These are phyloP conservation scores for Trypanosoma boissoni DNA, from an alignment of 208 protist genomes.

Conservation along the genomic window DNA sequence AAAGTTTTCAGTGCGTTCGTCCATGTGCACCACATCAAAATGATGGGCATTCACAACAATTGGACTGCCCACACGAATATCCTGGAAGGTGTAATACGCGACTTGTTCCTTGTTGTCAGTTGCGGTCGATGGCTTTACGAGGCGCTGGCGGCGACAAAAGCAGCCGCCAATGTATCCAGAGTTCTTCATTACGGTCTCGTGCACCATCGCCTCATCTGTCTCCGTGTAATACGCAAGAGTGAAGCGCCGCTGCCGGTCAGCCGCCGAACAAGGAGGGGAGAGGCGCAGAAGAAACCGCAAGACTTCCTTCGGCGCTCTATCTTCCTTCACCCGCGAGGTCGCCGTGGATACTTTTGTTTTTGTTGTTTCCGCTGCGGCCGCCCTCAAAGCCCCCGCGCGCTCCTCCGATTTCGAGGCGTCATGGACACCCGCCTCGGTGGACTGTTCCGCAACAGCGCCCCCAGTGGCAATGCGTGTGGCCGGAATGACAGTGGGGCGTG, in stretches of 20 bases:
- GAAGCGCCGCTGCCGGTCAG: constrained; percentile 67
- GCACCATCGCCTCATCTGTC: constrained; percentile 85
- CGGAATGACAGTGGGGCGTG: constrained; percentile 18
- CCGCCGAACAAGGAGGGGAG: constrained; percentile 39
- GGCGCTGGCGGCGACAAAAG: constrained; percentile 62
- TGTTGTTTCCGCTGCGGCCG: constrained; percentile 5
- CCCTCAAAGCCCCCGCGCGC: not conserved
- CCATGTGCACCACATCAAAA: constrained; percentile 77
- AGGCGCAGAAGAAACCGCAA: constrained; percentile 76
- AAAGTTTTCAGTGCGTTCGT: constrained; percentile 75
- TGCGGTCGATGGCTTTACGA: constrained; percentile 53
- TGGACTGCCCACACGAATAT: constrained; percentile 68
- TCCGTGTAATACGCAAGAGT: constrained; percentile 83
- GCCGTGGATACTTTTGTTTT: constrained; percentile 27
- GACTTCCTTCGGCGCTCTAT: constrained; percentile 36
- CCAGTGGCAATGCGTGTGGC: constrained; percentile 6
- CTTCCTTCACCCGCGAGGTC: not conserved
- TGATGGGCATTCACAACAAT: constrained; percentile 62
- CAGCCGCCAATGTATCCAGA: constrained; percentile 79
- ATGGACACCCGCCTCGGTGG: not conserved
- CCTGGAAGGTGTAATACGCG: constrained; percentile 51
- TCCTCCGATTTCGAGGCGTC: not conserved
- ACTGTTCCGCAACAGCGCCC: not conserved
- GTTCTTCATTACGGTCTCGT: constrained; percentile 62
- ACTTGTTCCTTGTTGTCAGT: constrained; percentile 5